Evolutionary conservation across 2,329 filamentous ascomycete genomes (phyloP), one percentile per base, ranked within the genome.

Genomic region (Penicillium sp.): DNA sequence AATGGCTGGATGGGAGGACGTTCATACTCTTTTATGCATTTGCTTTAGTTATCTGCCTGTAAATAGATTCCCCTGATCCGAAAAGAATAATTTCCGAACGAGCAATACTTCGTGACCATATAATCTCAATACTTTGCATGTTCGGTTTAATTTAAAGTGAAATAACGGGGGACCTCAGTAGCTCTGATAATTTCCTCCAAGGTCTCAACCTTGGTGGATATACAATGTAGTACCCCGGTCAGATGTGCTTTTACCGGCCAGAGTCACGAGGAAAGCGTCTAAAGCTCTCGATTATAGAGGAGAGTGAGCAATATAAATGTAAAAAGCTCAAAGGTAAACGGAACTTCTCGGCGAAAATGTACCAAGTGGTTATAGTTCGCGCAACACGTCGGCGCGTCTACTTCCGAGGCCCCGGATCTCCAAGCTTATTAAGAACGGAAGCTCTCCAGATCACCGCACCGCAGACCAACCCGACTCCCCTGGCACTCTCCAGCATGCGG

Each of bases 1-100:
- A 62, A 59, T 63, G 55, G 59, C 45, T 55, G 58, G 53, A 49
- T 44, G 58, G 60, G 58, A 56, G 57, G 68, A 67, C 67, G 65
- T 68, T 67, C 36, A 56, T 56, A 57, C 38, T 60, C 21, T 61
- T 56, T 27, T 58, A 58, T 61, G 55, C 58, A 63, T 65, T 63
- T 63, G 56, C 56, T 64, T 60, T 54, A 52, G 42, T 57, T 38
- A 43, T 56, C 46, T 51, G 54, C 47, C 49, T 62, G 63, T 64
- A 63, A 52, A 63, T 65, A 65, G 62, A 65, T 63, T 60, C 62
- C 57, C 63, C 60, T 47, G 50, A 46, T 46, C 57, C 45, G 43
- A 59, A 54, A 63, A 52, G 47, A 58, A 62, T 50, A 43, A 59
- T 49, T 29, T 36, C 34, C 22, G 52, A 38, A 53, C 54, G 47